phyloP scores from a whole-genome alignment of 495 filamentous ascomycete species.

The Astrocystis sublimbata region DNA sequence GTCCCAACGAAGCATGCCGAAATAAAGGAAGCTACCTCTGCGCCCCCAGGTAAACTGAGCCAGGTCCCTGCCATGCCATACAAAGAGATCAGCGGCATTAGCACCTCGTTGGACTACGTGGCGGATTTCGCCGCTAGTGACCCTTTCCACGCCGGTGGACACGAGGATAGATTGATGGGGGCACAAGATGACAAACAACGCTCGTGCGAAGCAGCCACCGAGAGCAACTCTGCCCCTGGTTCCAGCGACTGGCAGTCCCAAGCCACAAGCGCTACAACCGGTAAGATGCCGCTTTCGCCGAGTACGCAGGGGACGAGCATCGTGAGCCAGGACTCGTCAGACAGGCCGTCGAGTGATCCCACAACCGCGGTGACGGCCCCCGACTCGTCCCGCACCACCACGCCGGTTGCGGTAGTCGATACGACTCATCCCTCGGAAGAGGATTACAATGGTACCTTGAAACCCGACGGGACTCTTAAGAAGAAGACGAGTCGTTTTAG shows the following conservation, averaged over 20 bases:
- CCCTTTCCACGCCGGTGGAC: slow-evolving; percentile 32
- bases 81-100: slow-evolving; percentile 42
- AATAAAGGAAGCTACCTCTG: slow-evolving; percentile 25
- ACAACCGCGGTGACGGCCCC: slow-evolving; percentile 41
- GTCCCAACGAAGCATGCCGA: slow-evolving; percentile 22
- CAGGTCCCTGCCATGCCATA: slow-evolving; percentile 28
- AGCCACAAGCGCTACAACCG: slow-evolving; percentile 56
- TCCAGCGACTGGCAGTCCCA: slow-evolving; percentile 55
- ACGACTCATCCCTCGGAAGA: slow-evolving; percentile 28
- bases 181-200: slow-evolving; percentile 42
- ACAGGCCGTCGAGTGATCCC: slow-evolving; percentile 43
- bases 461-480: slow-evolving; percentile 40
- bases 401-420: slow-evolving; percentile 21
- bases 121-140: slow-evolving; percentile 40
- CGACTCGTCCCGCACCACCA: slow-evolving; percentile 30
- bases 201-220: slow-evolving; percentile 55
- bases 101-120: slow-evolving; percentile 33
- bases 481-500: slow-evolving; percentile 52
- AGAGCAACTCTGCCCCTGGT: slow-evolving; percentile 47
- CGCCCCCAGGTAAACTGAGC: slow-evolving; percentile 19
- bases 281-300: slow-evolving; percentile 58
- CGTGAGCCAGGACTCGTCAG: slow-evolving; percentile 51
- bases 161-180: slow-evolving; percentile 31
- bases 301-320: slow-evolving; percentile 61
- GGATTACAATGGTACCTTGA: slow-evolving; percentile 32